These are phyloP conservation scores for Epichloe gansuensis DNA, from an alignment of 2,329 filamentous ascomycete genomes.

Conservation along the genomic window DNA sequence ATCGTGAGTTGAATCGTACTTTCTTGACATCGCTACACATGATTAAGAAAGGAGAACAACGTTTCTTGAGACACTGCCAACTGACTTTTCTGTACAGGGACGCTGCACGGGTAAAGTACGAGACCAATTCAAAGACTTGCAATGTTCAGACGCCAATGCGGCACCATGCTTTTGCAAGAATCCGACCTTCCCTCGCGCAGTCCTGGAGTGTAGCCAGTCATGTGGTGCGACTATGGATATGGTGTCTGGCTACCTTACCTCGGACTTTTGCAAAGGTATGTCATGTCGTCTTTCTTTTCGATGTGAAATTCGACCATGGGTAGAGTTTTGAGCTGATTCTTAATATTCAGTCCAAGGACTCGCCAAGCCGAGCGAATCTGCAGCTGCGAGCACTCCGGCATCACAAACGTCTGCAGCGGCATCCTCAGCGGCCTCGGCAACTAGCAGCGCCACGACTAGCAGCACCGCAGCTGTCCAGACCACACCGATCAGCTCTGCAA, in stretches of 20 bases:
- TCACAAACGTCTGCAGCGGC: neutral
- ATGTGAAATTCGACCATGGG: neutral
- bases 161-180: conserved; percentile 28
- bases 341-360: neutral
- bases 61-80: neutral
- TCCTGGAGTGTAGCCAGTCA: conserved; percentile 25
- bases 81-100: conserved; percentile 7
- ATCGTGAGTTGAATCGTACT: conserved; percentile 16
- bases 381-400: neutral
- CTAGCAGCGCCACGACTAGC: neutral
- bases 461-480: neutral
- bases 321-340: neutral
- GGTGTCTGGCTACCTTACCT: conserved; percentile 10
- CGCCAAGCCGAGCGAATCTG: neutral
- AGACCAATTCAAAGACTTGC: conserved; percentile 11
- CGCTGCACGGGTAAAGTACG: conserved; percentile 11
- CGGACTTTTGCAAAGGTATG: conserved; percentile 14
- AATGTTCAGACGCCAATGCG: conserved; percentile 17
- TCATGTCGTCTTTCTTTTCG: neutral
- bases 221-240: conserved; percentile 14
- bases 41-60: too few relatives aligned
- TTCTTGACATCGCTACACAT: neutral
- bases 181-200: conserved; percentile 20
- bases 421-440: neutral
- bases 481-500: neutral